Evolutionary conservation across 2,329 filamentous ascomycete genomes (phyloP).

Genomic region (Aspergillus spinulosporus): DNA sequence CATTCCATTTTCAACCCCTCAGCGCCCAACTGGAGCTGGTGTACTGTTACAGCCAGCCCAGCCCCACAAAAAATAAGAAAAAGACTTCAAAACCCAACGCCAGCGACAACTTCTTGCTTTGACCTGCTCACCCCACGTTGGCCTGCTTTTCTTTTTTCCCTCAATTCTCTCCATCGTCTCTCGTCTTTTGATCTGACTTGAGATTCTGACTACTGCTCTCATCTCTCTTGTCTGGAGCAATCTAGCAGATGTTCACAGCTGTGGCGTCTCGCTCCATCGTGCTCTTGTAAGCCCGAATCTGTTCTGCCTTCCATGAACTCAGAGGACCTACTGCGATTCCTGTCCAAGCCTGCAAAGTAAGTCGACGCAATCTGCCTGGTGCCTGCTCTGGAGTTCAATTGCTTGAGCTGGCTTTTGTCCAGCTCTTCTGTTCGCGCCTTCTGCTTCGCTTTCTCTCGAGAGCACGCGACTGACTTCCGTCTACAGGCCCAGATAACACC

Average conservation of each 20-base stretch:
- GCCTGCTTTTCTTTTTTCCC: constrained; percentile 14
- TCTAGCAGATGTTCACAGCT: constrained; percentile 35
- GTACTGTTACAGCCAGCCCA: constrained; percentile 4
- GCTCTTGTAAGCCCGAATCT: constrained; percentile 36
- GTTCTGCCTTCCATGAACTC: constrained; percentile 75
- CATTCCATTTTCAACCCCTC: neutral
- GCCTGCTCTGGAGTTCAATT: neutral
- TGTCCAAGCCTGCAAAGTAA: constrained; percentile 92
- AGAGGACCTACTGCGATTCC: constrained; percentile 86
- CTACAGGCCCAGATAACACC: constrained; percentile 65
- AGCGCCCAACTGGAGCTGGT: constrained; percentile 9
- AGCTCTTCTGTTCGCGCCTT: neutral
- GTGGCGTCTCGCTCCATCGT: constrained; percentile 37
- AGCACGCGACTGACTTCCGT: constrained; percentile 21
- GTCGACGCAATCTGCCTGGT: constrained; percentile 32
- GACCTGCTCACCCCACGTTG: constrained; percentile 18
- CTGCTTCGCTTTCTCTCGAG: neutral
- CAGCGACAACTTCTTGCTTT: constrained; percentile 6
- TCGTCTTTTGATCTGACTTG: constrained; percentile 10
- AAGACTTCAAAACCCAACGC: constrained; percentile 10
- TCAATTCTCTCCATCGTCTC: neutral
- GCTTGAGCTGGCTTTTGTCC: neutral
- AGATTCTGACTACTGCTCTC: constrained; percentile 5
- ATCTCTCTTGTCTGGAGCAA: constrained; percentile 7
- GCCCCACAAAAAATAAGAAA: constrained; percentile 18